Evolutionary conservation across 768 basidiomycete genomes (phyloP), one percentile per base, ranked within the genome.

Genomic region (Kwoniella pini): DNA sequence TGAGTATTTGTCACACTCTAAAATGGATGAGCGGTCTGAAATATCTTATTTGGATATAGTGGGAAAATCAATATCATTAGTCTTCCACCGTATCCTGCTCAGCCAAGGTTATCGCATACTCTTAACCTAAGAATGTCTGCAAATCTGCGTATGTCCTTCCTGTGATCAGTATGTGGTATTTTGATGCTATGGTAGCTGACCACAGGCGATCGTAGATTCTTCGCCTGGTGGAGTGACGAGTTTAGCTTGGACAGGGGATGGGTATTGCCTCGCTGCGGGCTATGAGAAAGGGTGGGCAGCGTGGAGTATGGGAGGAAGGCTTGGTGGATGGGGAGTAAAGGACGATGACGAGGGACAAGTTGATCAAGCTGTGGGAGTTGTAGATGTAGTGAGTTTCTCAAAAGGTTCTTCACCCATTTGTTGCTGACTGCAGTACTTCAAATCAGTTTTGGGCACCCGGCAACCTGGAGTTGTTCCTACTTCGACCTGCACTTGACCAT

Each of bases 161-260:
- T n/a, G n/a, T n/a, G n/a, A n/a, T n/a, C n/a, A n/a, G n/a, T n/a
- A n/a, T n/a, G n/a, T n/a, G n/a, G n/a, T n/a, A n/a, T n/a, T n/a
- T n/a, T n/a, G n/a, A n/a, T n/a, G n/a, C n/a, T n/a, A n/a, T n/a
- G n/a, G n/a, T n/a, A n/a, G n/a, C n/a, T n/a, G n/a, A n/a, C n/a
- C n/a, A n/a, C n/a, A n/a, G n/a, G n/a, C n/a, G n/a, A n/a, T n/a
- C n/a, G n/a, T 59, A 67, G 57, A 45, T 38, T 66, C 63, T 19
- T 69, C 68, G 17, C 71, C 72, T 0, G 75, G 77, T 2, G 44
- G 38, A n/a, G 65, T 79, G 21, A 70, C 59, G 1, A 44, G 59
- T n/a, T 60, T 95, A 77, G 86, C 91, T 68, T 97, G 94, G 95
- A 94, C 90, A 51, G 90, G 90, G 0, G 96, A 99, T 78, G 95